These are phyloP conservation scores for Neodidymelliopsis sp. DNA, from an alignment of 2,329 filamentous ascomycete species.

Conservation along the genomic window DNA sequence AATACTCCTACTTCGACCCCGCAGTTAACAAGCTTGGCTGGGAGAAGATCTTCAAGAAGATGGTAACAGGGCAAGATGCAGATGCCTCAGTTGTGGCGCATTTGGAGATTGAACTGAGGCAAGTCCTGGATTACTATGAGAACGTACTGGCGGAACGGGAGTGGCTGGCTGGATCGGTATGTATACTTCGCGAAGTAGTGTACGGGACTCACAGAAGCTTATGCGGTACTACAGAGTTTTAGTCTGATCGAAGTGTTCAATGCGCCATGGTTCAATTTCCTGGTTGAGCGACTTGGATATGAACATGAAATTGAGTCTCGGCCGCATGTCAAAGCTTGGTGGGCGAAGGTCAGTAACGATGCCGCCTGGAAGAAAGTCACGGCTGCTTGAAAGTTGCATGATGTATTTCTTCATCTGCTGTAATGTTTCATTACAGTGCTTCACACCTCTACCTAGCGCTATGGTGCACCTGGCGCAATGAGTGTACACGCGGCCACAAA, in stretches of 20 bases:
- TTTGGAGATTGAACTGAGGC: not conserved
- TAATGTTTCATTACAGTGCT: too few species aligned
- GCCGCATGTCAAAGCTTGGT: not conserved
- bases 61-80: not conserved
- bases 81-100: not conserved
- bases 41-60: not conserved
- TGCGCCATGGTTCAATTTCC: not conserved
- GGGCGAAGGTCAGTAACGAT: not conserved
- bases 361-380: not conserved
- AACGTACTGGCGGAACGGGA: not conserved
- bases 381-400: not conserved
- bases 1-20: not conserved
- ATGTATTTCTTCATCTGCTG: too few species aligned
- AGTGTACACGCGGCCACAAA: too few species aligned
- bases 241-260: not conserved
- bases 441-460: too few species aligned
- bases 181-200: not conserved
- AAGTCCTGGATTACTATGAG: not conserved
- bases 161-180: not conserved
- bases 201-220: not conserved
- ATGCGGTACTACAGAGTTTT: not conserved
- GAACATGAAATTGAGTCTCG: not conserved
- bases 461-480: too few species aligned
- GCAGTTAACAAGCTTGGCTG: not conserved
- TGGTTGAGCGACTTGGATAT: not conserved